Base-by-base conservation (phyloP, 1,284 basidiomycete genomes). In the Pyrrhoderma noxium region DNA sequence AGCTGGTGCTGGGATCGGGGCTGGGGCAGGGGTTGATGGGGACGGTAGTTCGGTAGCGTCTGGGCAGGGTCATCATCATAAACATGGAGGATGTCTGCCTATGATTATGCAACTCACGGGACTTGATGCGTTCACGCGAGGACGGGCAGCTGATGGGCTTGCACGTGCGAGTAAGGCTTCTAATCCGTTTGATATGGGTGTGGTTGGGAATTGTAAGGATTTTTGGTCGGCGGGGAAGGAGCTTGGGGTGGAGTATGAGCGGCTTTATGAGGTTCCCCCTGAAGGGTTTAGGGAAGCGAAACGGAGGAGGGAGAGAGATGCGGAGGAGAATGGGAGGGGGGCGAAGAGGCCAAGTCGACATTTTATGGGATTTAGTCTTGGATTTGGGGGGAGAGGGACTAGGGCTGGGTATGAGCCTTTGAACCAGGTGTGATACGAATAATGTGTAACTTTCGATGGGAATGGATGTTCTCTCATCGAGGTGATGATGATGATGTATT, bases 141-240 rank as follows among this genome's bases (percentile, higher is more conserved):
- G 74, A 43, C 73, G 69, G 60, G 80, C 69, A 3, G 72, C 67
- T 43, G 70, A 69, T 50, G 70, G 70, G 0, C 67, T 81, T 53
- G 67, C 67, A 45, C 62, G 67, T 59, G 72, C 65, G 37, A 71
- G 80, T 14, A 79, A 76, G 56, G 86, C 84, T 18, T 74, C 76
- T 47, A 99, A 99, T 67, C 96, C 96, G 37, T 99, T 99, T 67
- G 91, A 97, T 68, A 62, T 89, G 21, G 95, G 95, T 2, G 46
- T 89, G 11, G 64, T 85, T 13, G 75, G 78, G 59, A 99, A 99
- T 67, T 99, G 96, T 67, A 80, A 78, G 58, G 95, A 99, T 69
- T 99, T 99, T 65, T 99, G 95, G 95, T 82, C 83, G 42, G 79
- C 77, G 47, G 92, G 93, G 18, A 72, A 75, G 54, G 86, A 91